These are phyloP conservation scores for Aspergillus luchuensis DNA, from an alignment of 2,329 filamentous ascomycete species.

Conservation along the genomic window DNA sequence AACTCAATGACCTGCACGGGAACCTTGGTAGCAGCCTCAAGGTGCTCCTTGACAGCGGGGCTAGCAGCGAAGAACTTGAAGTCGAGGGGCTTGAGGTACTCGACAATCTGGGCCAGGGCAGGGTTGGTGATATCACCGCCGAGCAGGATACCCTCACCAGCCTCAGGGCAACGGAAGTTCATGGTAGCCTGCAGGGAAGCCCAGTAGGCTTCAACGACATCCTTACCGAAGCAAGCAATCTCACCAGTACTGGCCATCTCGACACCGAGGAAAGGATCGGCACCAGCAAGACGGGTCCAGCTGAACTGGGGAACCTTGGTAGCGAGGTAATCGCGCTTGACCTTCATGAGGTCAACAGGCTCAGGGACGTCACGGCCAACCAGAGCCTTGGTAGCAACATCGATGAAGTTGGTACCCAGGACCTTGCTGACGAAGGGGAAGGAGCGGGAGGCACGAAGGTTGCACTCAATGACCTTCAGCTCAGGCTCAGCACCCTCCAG, in stretches of 20 bases:
- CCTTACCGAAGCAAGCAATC: constrained; percentile 97
- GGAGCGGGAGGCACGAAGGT: constrained; percentile 92
- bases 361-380: constrained; percentile 82
- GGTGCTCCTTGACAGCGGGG: constrained; percentile 75
- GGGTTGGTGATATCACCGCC: constrained; percentile 77
- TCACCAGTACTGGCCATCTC: constrained; percentile 98
- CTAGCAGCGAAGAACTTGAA: constrained; percentile 94
- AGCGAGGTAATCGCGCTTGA: constrained; percentile 87
- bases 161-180: constrained; percentile 97
- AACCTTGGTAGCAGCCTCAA: constrained; percentile 71
- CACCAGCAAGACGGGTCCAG: constrained; percentile 95
- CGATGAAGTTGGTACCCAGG: constrained; percentile 93
- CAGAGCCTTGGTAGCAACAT: constrained; percentile 89
- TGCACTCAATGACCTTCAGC: constrained; percentile 97
- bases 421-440: constrained; percentile 99
- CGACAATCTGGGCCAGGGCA: constrained; percentile 75
- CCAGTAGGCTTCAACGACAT: constrained; percentile 97
- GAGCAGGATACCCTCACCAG: constrained; percentile 92
- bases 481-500: constrained; percentile 72
- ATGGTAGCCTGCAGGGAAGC: constrained; percentile 92
- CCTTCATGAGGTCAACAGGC: constrained; percentile 82
- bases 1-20: constrained; percentile 91
- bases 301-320: constrained; percentile 99
- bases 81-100: constrained; percentile 83
- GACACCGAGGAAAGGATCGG: constrained; percentile 95